Base-by-base conservation (phyloP, 345 rosid genomes). In the Turnera subulata region DNA sequence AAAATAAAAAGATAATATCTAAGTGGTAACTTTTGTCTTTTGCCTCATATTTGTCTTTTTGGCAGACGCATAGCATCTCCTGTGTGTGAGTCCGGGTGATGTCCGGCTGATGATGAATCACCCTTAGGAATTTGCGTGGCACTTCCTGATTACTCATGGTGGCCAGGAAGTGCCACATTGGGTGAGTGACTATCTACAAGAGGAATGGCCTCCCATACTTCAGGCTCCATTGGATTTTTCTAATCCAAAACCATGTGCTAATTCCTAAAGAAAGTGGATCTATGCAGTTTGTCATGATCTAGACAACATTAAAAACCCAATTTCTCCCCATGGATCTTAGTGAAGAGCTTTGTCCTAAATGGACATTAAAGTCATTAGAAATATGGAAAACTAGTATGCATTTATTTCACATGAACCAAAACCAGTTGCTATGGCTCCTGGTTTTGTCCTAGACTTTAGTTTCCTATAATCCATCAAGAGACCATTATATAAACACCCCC, bases 371-470 rank as follows among this genome's bases (percentile, higher is more conserved):
- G 40, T 1, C 46, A 54, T 53, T 21, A 13, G 2, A 9, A 6
- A 20, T 11, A 6, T 6, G 19, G 19, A 11, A 32, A 20, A n/a
- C n/a, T n/a, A n/a, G n/a, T n/a, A n/a, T n/a, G n/a, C 14, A 17
- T 11, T 18, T 11, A 21, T 29, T 33, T 18, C 15, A 0, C 4
- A 10, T 33, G 18, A 12, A 13, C 40, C 16, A 19, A 53, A 53
- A 53, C 56, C 56, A 53, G 15, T 19, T 0, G 25, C 43, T 12
- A 56, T 5, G n/a, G 61, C 61, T 56, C 32, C 47, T 24, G 49
- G 37, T 56, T 42, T 37, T 42, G 18, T 24, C 29, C 60, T 0
- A 21, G 39, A 13, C 18, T 21, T 39, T n/a, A 12, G 32, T 50
- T 50, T 25, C 16, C 11, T 17, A 1, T 9, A 8, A 14, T 11